Conservation (phyloP, 1,284 basidiomycete genomes). For the Ustilago shanxiensis region DNA sequence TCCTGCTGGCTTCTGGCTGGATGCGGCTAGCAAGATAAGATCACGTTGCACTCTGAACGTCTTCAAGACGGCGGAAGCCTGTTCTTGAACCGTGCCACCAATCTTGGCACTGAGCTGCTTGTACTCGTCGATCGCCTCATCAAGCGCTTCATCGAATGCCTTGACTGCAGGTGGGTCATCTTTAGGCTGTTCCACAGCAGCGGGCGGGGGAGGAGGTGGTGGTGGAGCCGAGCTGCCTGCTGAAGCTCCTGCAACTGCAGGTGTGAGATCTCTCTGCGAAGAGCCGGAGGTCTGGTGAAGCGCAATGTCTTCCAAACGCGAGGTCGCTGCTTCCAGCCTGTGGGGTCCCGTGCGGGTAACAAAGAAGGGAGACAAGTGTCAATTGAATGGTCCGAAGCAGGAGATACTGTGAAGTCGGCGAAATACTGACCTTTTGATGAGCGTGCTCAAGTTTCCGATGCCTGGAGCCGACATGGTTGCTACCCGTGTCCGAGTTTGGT, state of each 20-base stretch:
- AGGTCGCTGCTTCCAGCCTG: slow-evolving; percentile 84
- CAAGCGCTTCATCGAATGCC: slow-evolving; percentile 81
- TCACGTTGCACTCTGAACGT: slow-evolving; percentile 80
- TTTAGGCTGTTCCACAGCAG: slow-evolving; percentile 31
- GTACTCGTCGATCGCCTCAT: slow-evolving; percentile 81
- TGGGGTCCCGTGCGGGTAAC: not conserved
- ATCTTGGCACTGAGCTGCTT: slow-evolving; percentile 81
- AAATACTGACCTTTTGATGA: slow-evolving; percentile 64
- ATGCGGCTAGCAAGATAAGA: slow-evolving; percentile 78
- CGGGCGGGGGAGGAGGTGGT: slow-evolving; percentile 32
- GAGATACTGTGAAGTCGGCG: too few species aligned
- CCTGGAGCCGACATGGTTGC: slow-evolving; percentile 57
- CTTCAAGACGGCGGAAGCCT: slow-evolving; percentile 78
- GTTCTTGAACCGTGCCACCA: slow-evolving; percentile 77
- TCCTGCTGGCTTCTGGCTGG: slow-evolving; percentile 77
- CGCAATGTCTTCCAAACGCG: slow-evolving; percentile 91
- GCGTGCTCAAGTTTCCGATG: slow-evolving; percentile 65
- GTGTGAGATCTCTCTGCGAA: slow-evolving; percentile 22
- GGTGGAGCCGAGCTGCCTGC: slow-evolving; percentile 31
- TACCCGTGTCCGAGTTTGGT: not conserved
- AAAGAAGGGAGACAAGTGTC: slow-evolving; percentile 3
- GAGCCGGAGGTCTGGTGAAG: slow-evolving; percentile 68
- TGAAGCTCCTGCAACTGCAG: slow-evolving; percentile 30
- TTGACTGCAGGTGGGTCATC: slow-evolving; percentile 76
- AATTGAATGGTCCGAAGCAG: not conserved